Evolutionary conservation across 75 land plant species (phyloP), one percentile per base, ranked within the genome.

Genomic region (Selaginella tamariscina): DNA sequence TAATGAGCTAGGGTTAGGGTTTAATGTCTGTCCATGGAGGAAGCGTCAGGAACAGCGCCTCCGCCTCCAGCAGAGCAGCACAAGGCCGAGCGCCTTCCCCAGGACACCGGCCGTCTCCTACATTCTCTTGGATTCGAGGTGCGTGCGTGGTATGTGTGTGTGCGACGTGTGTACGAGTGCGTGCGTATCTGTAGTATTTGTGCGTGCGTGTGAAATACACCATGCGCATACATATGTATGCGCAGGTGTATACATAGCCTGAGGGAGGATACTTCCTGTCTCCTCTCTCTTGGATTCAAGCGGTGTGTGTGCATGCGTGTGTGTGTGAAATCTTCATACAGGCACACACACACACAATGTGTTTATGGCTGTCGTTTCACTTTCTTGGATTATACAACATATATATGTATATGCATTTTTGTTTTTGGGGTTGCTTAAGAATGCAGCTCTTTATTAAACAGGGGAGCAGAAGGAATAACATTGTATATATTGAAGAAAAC

Each of bases 381-480:
- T 24, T n/a, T 67, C 68, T 24, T 28, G 44, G 8, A 21, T 13
- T 28, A 33, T 15, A 0, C 20, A 65, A 13, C 28, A 21, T 13
- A 49, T 22, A 21, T 26, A 11, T 30, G 32, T 22, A 60, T 11
- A 11, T 11, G 8, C n/a, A 13, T 9, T 13, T 9, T 11, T 30
- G 31, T 24, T 65, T 15, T 27, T 30, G 31, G n/a, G 23, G 30
- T 65, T 8, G 66, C 56, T 18, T 67, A 54, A 32, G 22, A 21
- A n/a, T 56, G 39, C 9, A 5, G 5, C 28, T 32, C 56, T 71
- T n/a, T 44, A 18, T 21, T 20, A 11, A 11, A 65, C 75, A 77
- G 79, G 79, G 79, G 49, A 31, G 70, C 31, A 30, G 79, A 55
- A 72, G 79, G 39, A 71, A 77, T 56, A 77, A 77, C 44, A 24